Evolutionary conservation across 164 flowering plant genomes (phyloP).

Genomic region (Pachysandra terminalis): DNA sequence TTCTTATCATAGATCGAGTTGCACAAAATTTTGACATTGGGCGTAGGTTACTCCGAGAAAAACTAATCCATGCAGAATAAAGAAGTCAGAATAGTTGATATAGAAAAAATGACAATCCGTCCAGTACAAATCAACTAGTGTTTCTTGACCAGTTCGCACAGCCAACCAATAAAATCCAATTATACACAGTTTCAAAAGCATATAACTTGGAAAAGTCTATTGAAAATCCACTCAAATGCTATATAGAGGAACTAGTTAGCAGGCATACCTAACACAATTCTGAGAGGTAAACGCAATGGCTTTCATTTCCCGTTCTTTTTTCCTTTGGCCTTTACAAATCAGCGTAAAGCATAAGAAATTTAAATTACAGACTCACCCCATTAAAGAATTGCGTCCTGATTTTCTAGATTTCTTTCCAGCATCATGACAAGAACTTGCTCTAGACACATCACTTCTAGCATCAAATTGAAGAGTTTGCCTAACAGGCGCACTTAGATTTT

Average conservation of each 20-base stretch:
- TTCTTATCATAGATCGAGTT: background rate
- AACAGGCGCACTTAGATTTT: slow-evolving; percentile 26
- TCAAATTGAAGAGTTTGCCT: slow-evolving; percentile 37
- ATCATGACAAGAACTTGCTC: slow-evolving; percentile 24
- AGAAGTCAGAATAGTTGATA: no score
- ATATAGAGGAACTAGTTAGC: background rate
- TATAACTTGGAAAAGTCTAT: background rate
- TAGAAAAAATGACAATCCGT: no score
- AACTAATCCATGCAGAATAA: no score
- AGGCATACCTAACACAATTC: background rate
- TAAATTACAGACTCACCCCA: slow-evolving; percentile 51
- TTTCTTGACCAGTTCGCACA: background rate
- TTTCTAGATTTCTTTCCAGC: slow-evolving; percentile 45
- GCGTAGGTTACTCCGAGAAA: no score
- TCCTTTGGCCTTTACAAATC: background rate
- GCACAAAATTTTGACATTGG: background rate
- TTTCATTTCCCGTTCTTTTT: no score
- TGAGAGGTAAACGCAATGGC: background rate
- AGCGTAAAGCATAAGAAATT: background rate
- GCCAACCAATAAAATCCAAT: background rate
- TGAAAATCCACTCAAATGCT: background rate
- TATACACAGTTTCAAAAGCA: background rate
- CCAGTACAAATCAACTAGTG: background rate
- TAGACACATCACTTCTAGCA: slow-evolving; percentile 20
- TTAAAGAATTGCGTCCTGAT: slow-evolving; percentile 54